Evolutionary conservation across 2,329 filamentous ascomycete genomes (phyloP), one percentile per base, ranked within the genome.

Genomic region (Alternaria gansuensis): DNA sequence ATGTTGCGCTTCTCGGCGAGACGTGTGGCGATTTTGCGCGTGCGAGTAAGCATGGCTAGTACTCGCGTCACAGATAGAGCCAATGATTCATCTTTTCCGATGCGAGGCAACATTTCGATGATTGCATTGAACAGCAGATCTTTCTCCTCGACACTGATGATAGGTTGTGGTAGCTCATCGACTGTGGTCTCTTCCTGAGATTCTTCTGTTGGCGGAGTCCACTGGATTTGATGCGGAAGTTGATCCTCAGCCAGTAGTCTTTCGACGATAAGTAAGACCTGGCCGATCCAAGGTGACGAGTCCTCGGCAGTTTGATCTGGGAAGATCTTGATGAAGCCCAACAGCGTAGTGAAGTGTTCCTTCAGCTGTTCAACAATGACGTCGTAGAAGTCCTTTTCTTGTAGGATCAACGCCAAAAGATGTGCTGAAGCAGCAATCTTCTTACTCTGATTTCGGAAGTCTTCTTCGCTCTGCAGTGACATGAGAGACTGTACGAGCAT

Each of bases 341-440:
- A 83, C 62, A 97, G 87, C 36, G 88, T 88, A 9, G 83, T 82
- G 39, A 97, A 90, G 70, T 90, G 92, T 17, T 91, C 88, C 72
- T 90, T 90, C 24, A 99, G 79, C 36, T 89, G 88, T 28, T 89
- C 86, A 17, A 93, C 79, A 17, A 91, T 92, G 50, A 88, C 87
- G 50, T 86, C 84, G 75, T 96, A 97, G 76, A 98, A 97, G 5
- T 85, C 79, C 33, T 84, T 87, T 58, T 96, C 90, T 71, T 96
- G 92, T 17, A 98, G 84, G 52, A 98, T 87, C 36, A 99, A 81
- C 3, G 93, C 95, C 10, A 99, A 82, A 13, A 99, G 84, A 78
- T 99, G 94, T 17, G 95, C 93, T 78, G 96, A 97, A 1, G 95
- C 92, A 21, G 93, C 90, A 65, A 99, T 87, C 74, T 92, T 94